Percentiles rank a stretch among this genome's conserved stretches.
These are phyloP conservation scores for Schwanniomyces occidentalis DNA, from an alignment of 805 yeast species.

Conservation along the genomic window DNA sequence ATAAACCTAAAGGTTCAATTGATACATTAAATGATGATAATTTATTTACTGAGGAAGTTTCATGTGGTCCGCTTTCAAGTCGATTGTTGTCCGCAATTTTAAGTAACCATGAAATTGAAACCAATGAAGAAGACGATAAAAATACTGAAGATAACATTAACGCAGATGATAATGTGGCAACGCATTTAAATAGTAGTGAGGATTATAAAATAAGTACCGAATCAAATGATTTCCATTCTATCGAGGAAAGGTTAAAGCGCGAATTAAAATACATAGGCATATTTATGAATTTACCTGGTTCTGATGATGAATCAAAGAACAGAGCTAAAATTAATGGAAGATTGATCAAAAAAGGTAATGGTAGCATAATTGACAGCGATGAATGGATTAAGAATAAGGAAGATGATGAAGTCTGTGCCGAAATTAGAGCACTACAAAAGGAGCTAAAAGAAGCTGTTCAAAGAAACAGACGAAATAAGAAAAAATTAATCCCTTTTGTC, in stretches of 20 bases:
- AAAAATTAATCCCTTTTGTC: conserved; percentile 63
- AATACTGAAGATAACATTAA: conserved; percentile 13
- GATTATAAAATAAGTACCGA: conserved; percentile 44
- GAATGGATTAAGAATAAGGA: conserved; percentile 78
- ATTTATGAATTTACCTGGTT: conserved; percentile 57
- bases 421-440: conserved; percentile 70
- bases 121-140: conserved; percentile 24
- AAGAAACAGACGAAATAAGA: conserved; percentile 68
- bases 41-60: conserved; percentile 70
- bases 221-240: conserved; percentile 67
- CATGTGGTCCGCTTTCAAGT: conserved; percentile 90
- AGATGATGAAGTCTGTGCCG: conserved; percentile 92
- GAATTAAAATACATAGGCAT: conserved; percentile 91
- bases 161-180: conserved; percentile 35
- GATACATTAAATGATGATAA: conserved; percentile 58
- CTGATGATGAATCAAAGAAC: conserved; percentile 35
- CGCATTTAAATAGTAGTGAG: conserved; percentile 32
- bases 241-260: conserved; percentile 85
- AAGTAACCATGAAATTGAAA: conserved; percentile 38
- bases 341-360: conserved; percentile 18
- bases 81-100: conserved; percentile 81
- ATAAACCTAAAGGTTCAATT: conserved; percentile 59
- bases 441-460: conserved; percentile 61
- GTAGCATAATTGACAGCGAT: conserved; percentile 51
- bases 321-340: conserved; percentile 23